Evolutionary conservation across 139 green algal species (phyloP).

Genomic region (Desmodesmus armatus): DNA sequence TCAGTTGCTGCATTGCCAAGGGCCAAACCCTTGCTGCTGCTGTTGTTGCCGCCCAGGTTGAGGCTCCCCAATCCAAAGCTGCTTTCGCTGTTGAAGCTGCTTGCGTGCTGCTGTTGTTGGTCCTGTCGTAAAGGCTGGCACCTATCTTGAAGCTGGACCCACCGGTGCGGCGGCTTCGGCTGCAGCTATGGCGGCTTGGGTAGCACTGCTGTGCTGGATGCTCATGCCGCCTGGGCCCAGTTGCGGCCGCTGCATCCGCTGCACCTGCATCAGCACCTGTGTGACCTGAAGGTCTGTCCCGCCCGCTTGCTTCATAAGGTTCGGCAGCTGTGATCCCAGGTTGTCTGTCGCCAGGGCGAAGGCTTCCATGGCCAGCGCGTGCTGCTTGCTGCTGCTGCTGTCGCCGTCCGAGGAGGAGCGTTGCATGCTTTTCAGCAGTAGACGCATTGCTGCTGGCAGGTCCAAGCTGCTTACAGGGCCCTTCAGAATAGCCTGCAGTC

Average conservation of each 20-base stretch:
- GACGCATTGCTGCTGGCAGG: conserved; percentile 35
- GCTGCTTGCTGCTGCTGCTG: conserved; percentile 54
- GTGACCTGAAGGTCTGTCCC: conserved; percentile 48
- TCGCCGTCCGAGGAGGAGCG: not conserved
- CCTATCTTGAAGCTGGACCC: not conserved
- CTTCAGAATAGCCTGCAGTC: conserved; percentile 55
- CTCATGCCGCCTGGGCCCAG: not conserved
- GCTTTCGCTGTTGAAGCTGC: too few relatives aligned
- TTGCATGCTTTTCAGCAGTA: not conserved
- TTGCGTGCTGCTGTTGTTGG: not conserved
- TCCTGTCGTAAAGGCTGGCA: not conserved
- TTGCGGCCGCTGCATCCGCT: conserved; percentile 15
- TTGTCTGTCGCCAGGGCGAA: conserved; percentile 56
- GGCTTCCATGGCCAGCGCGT: conserved; percentile 65
- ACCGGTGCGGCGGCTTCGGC: not conserved
- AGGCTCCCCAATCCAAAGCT: too few relatives aligned
- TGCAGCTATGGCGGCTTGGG: conserved; percentile 6
- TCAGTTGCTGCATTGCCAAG: not conserved
- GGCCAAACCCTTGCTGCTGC: not conserved
- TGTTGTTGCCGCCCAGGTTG: too few relatives aligned
- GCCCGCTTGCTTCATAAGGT: conserved; percentile 47
- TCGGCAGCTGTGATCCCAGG: conserved; percentile 49
- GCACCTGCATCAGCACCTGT: conserved; percentile 40
- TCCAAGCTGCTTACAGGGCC: not conserved
- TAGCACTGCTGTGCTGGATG: not conserved